Percentiles rank a stretch among this genome's conserved stretches.
These are phyloP conservation scores for Microglena sp. DNA, from an alignment of 139 green algal genomes.

Conservation along the genomic window DNA sequence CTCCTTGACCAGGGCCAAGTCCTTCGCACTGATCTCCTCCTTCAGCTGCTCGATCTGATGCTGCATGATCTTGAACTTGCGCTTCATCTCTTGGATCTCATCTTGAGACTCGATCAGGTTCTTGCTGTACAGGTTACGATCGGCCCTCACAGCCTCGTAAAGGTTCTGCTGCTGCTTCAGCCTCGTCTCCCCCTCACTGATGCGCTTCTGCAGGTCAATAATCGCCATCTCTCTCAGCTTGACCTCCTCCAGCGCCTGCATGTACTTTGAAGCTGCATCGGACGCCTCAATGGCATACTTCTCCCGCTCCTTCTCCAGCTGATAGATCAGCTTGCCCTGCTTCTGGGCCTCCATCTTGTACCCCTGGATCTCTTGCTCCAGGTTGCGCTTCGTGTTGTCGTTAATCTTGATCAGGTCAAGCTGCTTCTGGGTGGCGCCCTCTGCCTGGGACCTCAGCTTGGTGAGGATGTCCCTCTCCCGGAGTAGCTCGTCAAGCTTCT, in stretches of 20 bases:
- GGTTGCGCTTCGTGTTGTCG: slow-evolving; percentile 72
- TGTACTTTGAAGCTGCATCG: slow-evolving; percentile 62
- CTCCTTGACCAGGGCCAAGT: slow-evolving; percentile 74
- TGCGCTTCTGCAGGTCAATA: slow-evolving; percentile 82
- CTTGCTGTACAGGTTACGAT: slow-evolving; percentile 86
- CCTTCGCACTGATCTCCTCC: slow-evolving; percentile 76
- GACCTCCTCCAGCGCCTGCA: slow-evolving; percentile 75
- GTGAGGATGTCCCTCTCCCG: slow-evolving; percentile 79
- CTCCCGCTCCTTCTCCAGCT: slow-evolving; percentile 76
- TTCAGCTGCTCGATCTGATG: slow-evolving; percentile 87
- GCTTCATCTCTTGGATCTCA: slow-evolving; percentile 86
- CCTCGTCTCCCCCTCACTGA: slow-evolving; percentile 65
- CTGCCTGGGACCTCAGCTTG: slow-evolving; percentile 69
- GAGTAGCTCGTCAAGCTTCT: slow-evolving; percentile 75
- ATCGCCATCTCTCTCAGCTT: slow-evolving; percentile 76
- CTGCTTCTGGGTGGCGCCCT: slow-evolving; percentile 72
- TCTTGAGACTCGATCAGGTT: slow-evolving; percentile 82
- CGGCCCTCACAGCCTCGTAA: slow-evolving; percentile 53
- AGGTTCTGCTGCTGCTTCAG: slow-evolving; percentile 87
- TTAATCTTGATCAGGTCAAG: slow-evolving; percentile 78
- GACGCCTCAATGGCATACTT: slow-evolving; percentile 69
- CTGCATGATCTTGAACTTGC: slow-evolving; percentile 83
- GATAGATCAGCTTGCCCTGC: slow-evolving; percentile 53
- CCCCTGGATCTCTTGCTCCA: slow-evolving; percentile 76
- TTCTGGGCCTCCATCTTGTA: slow-evolving; percentile 71